Base-by-base conservation (phyloP, 2,329 filamentous ascomycete species). In the Paraconiothyrium brasiliense region DNA sequence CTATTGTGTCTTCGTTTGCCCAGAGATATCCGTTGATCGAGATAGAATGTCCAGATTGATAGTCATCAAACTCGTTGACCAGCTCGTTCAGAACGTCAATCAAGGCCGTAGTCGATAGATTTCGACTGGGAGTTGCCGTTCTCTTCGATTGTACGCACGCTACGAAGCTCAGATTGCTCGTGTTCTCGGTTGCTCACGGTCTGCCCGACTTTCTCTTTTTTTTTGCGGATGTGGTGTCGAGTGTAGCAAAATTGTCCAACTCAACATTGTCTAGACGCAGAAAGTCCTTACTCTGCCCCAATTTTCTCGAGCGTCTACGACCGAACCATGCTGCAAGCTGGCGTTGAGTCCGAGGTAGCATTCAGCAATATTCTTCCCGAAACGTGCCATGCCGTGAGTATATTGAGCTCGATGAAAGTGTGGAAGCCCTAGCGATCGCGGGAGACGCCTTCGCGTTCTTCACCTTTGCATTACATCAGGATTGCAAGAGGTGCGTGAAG, bases 361-460 rank as follows among this genome's bases (percentile, higher is more conserved):
- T 6, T 30, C 6, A 30, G 71, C 65, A n/a, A n/a, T 57, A 61
- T 8, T 66, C 55, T 1, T 74, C 67, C 1, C 57, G 43, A 46
- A 65, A 77, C 0, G 67, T 58, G 10, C 76, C 76, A 59, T 80
- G 78, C 0, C 78, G 78, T 2, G 74, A 79, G 57, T 80, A 74
- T 59, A 24, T 78, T 71, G 11, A 79, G 64, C 44, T 77, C 69
- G 46, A 79, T 67, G 10, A 60, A 60, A 54, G 71, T 74, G 8
- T 67, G 16, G 60, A 72, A 79, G 54, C 68, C 62, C 35, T 77
- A 78, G 24, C 60, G 57, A 0, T 74, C 58, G 32, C 66, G 59
- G 49, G 78, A 78, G 2, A 79, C 47, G 5, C 39, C n/a, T 1
- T 70, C 65, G 20, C 78, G 71, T 54, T 76, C 73, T 56, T 64